Evolutionary conservation across 1,139 yeast species (phyloP), one percentile per base, ranked within the genome.

Genomic region (Arxiozyma slooffiae): DNA sequence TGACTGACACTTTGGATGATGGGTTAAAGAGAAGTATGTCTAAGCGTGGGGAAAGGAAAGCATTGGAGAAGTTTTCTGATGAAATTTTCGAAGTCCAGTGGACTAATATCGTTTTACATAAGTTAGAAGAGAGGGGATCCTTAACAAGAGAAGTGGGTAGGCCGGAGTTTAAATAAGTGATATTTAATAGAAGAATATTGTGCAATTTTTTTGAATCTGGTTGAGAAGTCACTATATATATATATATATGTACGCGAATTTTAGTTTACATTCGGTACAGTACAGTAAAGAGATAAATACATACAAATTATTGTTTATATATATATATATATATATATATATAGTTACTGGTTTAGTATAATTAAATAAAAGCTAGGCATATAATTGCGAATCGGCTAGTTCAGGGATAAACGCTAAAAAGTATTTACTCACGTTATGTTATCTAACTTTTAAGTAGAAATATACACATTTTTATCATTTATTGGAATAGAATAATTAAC

Each of bases 21-120:
- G 6, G 14, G 36, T 14, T 16, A 14, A 30, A 30, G 14, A 30
- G 4, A 6, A 8, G 11, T 30, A n/a, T n/a, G n/a, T 74, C 90
- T 46, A 53, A 60, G 16, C 70, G 79, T 44, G 92, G 83, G 3
- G 63, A 67, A 23, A 65, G 69, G 37, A 69, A 78, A 53, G 82
- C 82, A 4, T 64, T 74, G 41, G 73, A 75, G 46, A 79, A 80
- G 62, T 90, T 90, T 62, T 82, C 92, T 1, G 86, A 85, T 60
- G 70, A 68, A n/a, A 73, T 70, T 7, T 90, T 90, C 62, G 76
- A 75, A 36, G 59, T 60, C 5, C 69, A 72, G 34, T 89, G 97
- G 96, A 68, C 71, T 41, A 61, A 70, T 34, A 41, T 46, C 24
- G 68, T 76, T 45, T 57, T 81, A 51, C 60, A 67, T 4, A 18